Percentiles rank a stretch among this genome's conserved stretches.
Conservation (phyloP, 768 basidiomycete species). For the Pisolithus microcarpus region DNA sequence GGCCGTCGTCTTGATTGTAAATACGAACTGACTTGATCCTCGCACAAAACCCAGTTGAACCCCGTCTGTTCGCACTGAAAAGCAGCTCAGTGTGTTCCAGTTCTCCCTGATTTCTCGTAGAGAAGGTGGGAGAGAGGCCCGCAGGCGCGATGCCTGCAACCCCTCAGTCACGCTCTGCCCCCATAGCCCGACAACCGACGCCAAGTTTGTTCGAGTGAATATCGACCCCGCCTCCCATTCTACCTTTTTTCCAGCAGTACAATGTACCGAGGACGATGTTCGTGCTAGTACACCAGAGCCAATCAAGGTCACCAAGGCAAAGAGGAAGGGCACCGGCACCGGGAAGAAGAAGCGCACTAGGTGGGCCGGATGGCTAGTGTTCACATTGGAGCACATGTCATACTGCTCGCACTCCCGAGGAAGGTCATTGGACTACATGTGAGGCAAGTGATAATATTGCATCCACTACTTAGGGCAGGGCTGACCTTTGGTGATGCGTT, state of each 20-base stretch:
- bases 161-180: conserved; percentile 19
- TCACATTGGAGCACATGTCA: neutral
- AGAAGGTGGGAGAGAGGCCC: no score
- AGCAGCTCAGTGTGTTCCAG: no score
- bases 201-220: conserved; percentile 23
- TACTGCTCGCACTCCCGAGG: neutral
- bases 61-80: no score
- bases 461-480: conserved; percentile 44
- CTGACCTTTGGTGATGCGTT: conserved; percentile 63
- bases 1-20: neutral
- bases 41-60: no score
- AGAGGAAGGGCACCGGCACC: conserved; percentile 47
- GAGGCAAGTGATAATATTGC: neutral
- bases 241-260: conserved; percentile 44
- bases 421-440: neutral
- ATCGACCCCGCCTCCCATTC: conserved; percentile 30
- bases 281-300: conserved; percentile 57
- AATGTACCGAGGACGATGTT: conserved; percentile 41
- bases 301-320: conserved; percentile 67
- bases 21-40: conserved; percentile 34
- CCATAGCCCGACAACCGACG: conserved; percentile 20
- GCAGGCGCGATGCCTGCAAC: conserved; percentile 33
- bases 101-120: no score
- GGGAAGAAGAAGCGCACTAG: conserved; percentile 63
- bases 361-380: conserved; percentile 10